These are phyloP conservation scores for Paraurostyla sp. DNA, from an alignment of 73 alveolate species.

Conservation along the genomic window DNA sequence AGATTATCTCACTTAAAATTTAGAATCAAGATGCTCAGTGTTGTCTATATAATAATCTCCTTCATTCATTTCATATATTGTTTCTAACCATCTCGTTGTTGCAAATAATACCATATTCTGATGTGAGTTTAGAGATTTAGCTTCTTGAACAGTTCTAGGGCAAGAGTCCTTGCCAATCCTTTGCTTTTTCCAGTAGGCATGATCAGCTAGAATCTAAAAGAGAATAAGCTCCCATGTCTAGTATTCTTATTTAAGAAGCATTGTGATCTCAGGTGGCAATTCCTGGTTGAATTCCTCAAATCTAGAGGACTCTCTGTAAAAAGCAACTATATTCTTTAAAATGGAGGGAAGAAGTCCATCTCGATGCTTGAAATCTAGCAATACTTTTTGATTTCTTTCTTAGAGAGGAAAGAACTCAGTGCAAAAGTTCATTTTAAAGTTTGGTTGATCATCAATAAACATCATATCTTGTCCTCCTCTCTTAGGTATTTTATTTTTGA, in stretches of 20 bases:
- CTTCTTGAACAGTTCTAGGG: conserved; percentile 13
- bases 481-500: background rate
- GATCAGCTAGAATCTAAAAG: background rate
- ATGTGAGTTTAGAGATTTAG: background rate
- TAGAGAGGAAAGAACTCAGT: background rate
- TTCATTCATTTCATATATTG: no score
- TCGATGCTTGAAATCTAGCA: background rate
- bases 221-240: background rate
- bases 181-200: background rate
- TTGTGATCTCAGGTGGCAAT: background rate
- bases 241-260: background rate
- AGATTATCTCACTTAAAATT: no score
- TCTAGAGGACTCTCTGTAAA: background rate
- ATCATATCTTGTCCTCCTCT: background rate
- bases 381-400: background rate
- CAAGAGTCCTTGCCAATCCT: no score
- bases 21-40: no score
- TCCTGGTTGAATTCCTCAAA: background rate
- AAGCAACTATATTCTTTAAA: background rate
- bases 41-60: no score
- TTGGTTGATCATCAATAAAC: background rate
- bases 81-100: no score
- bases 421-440: background rate
- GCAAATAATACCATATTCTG: no score
- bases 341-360: background rate